phyloP scores from a whole-genome alignment of 257 asterid species.

The Prunella vulgaris region DNA sequence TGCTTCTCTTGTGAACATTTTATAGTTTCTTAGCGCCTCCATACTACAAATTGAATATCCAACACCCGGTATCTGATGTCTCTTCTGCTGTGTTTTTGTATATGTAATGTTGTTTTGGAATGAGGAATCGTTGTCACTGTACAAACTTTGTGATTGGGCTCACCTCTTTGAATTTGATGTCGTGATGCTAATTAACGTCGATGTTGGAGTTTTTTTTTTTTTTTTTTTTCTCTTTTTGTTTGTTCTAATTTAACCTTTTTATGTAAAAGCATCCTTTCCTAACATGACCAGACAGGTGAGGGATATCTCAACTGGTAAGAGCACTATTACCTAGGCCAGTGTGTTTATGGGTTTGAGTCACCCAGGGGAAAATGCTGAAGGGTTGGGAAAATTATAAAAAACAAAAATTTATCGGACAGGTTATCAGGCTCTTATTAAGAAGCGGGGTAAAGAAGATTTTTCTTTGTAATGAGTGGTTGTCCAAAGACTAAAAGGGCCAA shows the following conservation, averaged over 20 bases:
- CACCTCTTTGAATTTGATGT: background rate
- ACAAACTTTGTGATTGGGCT: constrained; percentile 5
- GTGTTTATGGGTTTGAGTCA: no score
- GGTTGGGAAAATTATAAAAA: no score
- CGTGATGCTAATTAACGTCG: background rate
- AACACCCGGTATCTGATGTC: background rate
- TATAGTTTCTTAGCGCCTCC: background rate
- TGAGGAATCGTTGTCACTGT: background rate
- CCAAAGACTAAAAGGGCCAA: background rate
- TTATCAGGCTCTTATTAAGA: constrained; percentile 1
- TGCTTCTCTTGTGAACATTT: background rate
- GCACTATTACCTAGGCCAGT: no score
- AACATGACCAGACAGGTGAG: background rate
- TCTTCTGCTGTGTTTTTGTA: background rate
- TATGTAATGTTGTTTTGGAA: background rate
- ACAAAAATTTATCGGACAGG: background rate
- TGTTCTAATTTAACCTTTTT: background rate
- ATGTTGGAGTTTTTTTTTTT: background rate
- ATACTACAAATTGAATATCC: background rate
- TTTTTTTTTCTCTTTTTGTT: background rate
- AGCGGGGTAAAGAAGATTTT: background rate
- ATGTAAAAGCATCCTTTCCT: background rate
- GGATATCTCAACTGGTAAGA: no score
- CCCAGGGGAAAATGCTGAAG: no score
- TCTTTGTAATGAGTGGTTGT: background rate